phyloP scores from a whole-genome alignment of 2,329 filamentous ascomycete species.

The Epichloe coenophiala region DNA sequence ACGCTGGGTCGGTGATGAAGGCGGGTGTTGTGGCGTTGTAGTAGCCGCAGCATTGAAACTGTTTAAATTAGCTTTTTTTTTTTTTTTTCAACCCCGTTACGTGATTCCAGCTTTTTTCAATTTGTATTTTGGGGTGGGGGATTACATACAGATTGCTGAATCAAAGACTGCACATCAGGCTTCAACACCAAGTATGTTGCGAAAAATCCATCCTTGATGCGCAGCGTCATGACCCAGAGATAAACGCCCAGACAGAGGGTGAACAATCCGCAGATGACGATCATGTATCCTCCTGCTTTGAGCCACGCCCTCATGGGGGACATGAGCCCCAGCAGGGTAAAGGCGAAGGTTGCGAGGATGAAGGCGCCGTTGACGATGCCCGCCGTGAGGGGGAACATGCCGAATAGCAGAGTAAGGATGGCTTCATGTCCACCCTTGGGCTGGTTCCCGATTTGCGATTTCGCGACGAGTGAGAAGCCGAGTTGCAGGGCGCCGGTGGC shows the following conservation, averaged over 20 bases:
- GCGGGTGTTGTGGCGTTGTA: conserved; percentile 56
- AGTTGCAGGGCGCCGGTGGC: conserved; percentile 39
- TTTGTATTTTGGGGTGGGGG: no score
- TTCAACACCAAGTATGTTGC: conserved; percentile 47
- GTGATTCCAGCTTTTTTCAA: neutral
- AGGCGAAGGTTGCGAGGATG: conserved; percentile 55
- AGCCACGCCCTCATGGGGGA: conserved; percentile 56
- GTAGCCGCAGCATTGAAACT: conserved; percentile 77
- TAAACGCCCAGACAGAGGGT: conserved; percentile 52
- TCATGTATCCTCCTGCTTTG: conserved; percentile 52
- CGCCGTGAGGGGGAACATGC: conserved; percentile 43
- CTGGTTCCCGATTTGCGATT: conserved; percentile 28
- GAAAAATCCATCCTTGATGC: conserved; percentile 48
- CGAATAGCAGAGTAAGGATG: conserved; percentile 38
- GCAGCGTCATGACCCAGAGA: conserved; percentile 62
- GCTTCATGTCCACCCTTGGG: conserved; percentile 33
- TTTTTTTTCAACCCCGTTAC: neutral
- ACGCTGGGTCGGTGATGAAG: conserved; percentile 56
- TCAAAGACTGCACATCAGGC: conserved; percentile 45
- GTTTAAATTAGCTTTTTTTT: conserved; percentile 1
- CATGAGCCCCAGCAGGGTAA: conserved; percentile 58
- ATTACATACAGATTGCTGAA: conserved; percentile 52
- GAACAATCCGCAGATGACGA: conserved; percentile 48
- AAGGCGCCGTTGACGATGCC: conserved; percentile 61
- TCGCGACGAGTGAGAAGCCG: conserved; percentile 40